These are phyloP conservation scores for Canavalia ensiformis DNA, from an alignment of 306 rosid species.

Conservation along the genomic window DNA sequence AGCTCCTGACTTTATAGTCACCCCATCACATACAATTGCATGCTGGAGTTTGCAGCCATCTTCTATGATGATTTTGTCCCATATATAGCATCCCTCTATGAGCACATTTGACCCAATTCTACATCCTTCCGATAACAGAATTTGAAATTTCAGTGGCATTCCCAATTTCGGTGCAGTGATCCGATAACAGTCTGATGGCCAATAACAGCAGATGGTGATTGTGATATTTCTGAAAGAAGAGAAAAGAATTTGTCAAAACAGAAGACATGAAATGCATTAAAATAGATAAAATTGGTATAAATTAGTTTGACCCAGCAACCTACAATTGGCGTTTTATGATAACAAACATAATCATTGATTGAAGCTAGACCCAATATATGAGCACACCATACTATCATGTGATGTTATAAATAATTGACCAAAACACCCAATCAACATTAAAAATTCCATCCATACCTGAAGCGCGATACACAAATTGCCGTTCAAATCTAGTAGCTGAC, in stretches of 20 bases:
- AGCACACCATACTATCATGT: conserved; percentile 20
- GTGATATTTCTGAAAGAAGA: conserved; percentile 69
- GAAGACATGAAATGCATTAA: conserved; percentile 18
- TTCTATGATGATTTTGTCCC: conserved; percentile 86
- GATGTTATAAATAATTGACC: conserved; percentile 3
- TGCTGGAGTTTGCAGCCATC: conserved; percentile 89
- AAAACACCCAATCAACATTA: conserved; percentile 7
- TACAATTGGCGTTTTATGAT: background rate
- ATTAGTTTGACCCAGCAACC: conserved; percentile 23
- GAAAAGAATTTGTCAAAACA: conserved; percentile 47
- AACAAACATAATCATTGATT: conserved; percentile 19
- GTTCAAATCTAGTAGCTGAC: conserved; percentile 74
- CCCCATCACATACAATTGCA: conserved; percentile 96
- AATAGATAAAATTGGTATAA: background rate
- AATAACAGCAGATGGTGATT: conserved; percentile 82
- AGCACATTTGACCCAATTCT: conserved; percentile 81
- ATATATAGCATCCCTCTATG: conserved; percentile 90
- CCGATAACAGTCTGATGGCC: conserved; percentile 53
- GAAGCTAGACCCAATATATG: conserved; percentile 13
- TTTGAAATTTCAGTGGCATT: conserved; percentile 66
- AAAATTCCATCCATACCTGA: conserved; percentile 65
- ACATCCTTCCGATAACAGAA: conserved; percentile 93
- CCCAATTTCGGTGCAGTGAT: conserved; percentile 74
- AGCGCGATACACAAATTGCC: conserved; percentile 93
- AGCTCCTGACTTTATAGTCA: conserved; percentile 76